A percentile compares a stretch with the other conserved stretches of the same genome.
These are phyloP conservation scores for Xylaria castorea DNA, from an alignment of 495 filamentous ascomycete species.

Conservation along the genomic window DNA sequence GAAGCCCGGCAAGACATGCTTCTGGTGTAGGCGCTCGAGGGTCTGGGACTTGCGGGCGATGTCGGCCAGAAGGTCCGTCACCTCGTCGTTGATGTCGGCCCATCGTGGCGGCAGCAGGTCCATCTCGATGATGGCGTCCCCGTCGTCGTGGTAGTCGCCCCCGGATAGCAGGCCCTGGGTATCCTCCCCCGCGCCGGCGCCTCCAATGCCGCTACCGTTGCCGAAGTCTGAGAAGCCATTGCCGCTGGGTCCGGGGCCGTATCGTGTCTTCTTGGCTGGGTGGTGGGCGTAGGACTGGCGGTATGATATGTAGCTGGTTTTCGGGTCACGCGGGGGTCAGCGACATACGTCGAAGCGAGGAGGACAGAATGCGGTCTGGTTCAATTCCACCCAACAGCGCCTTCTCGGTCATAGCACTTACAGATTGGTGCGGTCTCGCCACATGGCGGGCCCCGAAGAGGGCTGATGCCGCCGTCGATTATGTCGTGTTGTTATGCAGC, in stretches of 20 bases:
- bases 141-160: slow-evolving; percentile 80
- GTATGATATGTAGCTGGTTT: slow-evolving; percentile 90
- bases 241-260: slow-evolving; percentile 56
- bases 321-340: not conserved
- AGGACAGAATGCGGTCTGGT: not conserved
- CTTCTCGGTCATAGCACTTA: slow-evolving; percentile 48
- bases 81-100: slow-evolving; percentile 94
- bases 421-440: slow-evolving; percentile 99
- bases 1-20: slow-evolving; percentile 95
- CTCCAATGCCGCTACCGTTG: slow-evolving; percentile 47
- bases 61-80: slow-evolving; percentile 78
- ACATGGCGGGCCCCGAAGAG: slow-evolving; percentile 71
- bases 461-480: slow-evolving; percentile 20
- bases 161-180: slow-evolving; percentile 86
- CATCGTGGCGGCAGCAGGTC: slow-evolving; percentile 93
- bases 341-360: not conserved
- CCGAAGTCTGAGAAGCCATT: slow-evolving; percentile 74
- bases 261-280: slow-evolving; percentile 82
- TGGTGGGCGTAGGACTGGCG: slow-evolving; percentile 97
- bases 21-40: slow-evolving; percentile 92
- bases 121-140: slow-evolving; percentile 98
- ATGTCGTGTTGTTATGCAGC: slow-evolving; percentile 2
- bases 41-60: slow-evolving; percentile 82
- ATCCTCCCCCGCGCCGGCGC: slow-evolving; percentile 64
- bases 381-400: not conserved